Conservation (phyloP, 2,329 filamentous ascomycete genomes). For the Pseudopyrenochaeta lycopersici region DNA sequence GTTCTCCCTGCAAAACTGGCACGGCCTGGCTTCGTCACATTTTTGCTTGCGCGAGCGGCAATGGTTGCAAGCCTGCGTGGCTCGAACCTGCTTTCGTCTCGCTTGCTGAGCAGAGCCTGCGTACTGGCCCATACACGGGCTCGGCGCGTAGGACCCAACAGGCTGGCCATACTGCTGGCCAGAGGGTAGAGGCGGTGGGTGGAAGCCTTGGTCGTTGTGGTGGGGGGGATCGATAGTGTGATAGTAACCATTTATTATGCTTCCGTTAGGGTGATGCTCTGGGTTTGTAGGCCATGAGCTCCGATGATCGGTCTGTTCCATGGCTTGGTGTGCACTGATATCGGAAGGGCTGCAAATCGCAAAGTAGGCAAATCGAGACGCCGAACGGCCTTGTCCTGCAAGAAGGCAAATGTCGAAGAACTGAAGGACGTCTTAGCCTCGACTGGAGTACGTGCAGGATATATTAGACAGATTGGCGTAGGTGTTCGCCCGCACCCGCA, state of each 20-base stretch:
- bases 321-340: conserved; percentile 21
- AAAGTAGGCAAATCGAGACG: no score
- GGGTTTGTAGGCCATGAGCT: conserved; percentile 41
- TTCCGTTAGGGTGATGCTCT: conserved; percentile 46
- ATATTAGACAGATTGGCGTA: no score
- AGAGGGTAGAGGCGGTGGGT: conserved; percentile 38
- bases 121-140: conserved; percentile 43
- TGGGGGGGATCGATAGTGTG: conserved; percentile 39
- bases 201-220: conserved; percentile 41
- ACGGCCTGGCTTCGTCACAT: conserved; percentile 52
- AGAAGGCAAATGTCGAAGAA: no score
- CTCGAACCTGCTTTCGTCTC: conserved; percentile 48
- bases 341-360: conserved; percentile 35
- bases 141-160: conserved; percentile 32
- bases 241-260: conserved; percentile 43
- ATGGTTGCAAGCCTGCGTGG: conserved; percentile 71
- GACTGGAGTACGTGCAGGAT: no score
- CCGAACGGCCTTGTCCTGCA: no score
- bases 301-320: conserved; percentile 48
- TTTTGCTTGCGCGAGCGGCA: conserved; percentile 53
- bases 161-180: conserved; percentile 42
- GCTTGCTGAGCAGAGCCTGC: conserved; percentile 29
- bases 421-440: no score
- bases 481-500: no score
- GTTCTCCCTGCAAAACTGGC: conserved; percentile 81